A percentile compares a stretch with the other conserved stretches of the same genome.
These are phyloP conservation scores for Candida sanyaensis DNA, from an alignment of 1,139 yeast genomes.

Conservation along the genomic window DNA sequence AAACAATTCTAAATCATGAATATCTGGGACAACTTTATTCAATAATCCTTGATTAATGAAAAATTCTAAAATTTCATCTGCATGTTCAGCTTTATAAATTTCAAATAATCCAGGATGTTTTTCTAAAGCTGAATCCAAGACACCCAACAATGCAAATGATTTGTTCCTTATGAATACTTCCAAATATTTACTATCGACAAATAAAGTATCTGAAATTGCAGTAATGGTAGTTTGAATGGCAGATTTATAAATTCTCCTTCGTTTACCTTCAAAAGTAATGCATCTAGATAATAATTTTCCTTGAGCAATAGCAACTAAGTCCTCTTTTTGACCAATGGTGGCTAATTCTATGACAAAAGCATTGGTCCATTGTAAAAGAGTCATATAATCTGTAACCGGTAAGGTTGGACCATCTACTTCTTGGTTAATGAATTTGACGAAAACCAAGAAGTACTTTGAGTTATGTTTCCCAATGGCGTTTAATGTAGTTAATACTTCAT, in stretches of 20 bases:
- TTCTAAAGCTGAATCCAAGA: constrained; percentile 36
- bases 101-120: constrained; percentile 39
- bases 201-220: constrained; percentile 20
- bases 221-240: constrained; percentile 39
- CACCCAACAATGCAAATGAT: constrained; percentile 33
- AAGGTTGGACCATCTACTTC: constrained; percentile 32
- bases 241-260: constrained; percentile 48
- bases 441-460: constrained; percentile 31
- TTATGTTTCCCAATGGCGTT: constrained; percentile 32
- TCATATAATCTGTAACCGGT: constrained; percentile 57
- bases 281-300: constrained; percentile 24
- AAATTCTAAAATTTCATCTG: constrained; percentile 20
- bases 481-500: constrained; percentile 39
- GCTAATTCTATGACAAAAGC: constrained; percentile 26
- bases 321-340: constrained; percentile 14
- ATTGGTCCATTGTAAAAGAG: constrained; percentile 60
- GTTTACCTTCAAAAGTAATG: constrained; percentile 17
- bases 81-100: constrained; percentile 20
- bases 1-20: constrained; percentile 26
- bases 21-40: constrained; percentile 41
- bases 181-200: constrained; percentile 8
- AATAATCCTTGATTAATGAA: constrained; percentile 42
- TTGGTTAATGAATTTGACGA: constrained; percentile 38
- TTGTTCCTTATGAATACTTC: constrained; percentile 15
- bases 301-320: constrained; percentile 20